These are phyloP conservation scores for Aspergillus steynii DNA, from an alignment of 495 filamentous ascomycete genomes.

Conservation along the genomic window DNA sequence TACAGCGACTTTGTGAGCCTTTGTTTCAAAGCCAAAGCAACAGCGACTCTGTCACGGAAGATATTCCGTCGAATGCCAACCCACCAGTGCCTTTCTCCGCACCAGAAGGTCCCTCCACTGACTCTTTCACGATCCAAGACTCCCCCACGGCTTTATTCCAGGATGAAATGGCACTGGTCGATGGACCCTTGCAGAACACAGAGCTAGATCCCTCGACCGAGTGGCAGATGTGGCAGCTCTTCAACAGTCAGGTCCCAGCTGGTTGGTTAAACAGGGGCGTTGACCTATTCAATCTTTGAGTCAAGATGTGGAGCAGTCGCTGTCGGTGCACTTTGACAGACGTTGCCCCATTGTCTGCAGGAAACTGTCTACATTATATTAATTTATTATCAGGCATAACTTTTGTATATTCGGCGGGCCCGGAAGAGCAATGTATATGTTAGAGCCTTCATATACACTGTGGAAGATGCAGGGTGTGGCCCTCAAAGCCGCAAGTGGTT, in stretches of 20 bases:
- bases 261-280: conserved; percentile 21
- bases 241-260: conserved; percentile 29
- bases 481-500: too few relatives aligned
- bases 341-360: too few relatives aligned
- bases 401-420: too few relatives aligned
- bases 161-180: background rate
- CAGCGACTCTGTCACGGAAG: too few relatives aligned
- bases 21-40: conserved; percentile 17
- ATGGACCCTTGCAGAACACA: background rate
- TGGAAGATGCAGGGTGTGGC: too few relatives aligned
- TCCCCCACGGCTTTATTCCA: background rate
- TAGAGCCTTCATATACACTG: too few relatives aligned
- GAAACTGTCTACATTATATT: too few relatives aligned
- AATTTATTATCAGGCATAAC: too few relatives aligned
- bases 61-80: background rate
- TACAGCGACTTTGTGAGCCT: conserved; percentile 26
- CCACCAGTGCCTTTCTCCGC: background rate
- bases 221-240: conserved; percentile 31
- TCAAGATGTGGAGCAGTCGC: too few relatives aligned
- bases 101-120: background rate
- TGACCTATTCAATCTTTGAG: background rate
- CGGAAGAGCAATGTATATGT: too few relatives aligned
- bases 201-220: conserved; percentile 16
- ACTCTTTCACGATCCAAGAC: background rate
- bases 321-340: too few relatives aligned